phyloP scores from a whole-genome alignment of 495 filamentous ascomycete genomes.

The Niebla homalea region DNA sequence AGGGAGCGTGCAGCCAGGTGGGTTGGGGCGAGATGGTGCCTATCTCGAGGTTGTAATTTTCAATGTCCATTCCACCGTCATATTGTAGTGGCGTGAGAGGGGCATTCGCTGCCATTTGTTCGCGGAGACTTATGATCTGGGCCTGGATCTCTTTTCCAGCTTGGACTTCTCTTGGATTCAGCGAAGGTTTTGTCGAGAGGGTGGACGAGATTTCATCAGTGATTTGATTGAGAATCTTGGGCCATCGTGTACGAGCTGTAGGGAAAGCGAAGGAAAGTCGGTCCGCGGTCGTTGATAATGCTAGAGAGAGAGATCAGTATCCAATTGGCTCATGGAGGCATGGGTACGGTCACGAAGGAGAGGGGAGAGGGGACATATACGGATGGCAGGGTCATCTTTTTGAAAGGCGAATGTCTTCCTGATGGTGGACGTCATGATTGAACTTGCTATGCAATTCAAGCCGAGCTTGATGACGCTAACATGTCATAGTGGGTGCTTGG shows the following conservation, averaged over 20 bases:
- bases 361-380: not conserved
- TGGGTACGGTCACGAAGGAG: not conserved
- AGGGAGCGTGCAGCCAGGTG: slow-evolving; percentile 68
- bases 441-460: too few relatives aligned
- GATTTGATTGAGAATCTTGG: slow-evolving; percentile 7
- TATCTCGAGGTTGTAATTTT: slow-evolving; percentile 70
- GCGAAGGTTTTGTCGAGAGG: not conserved
- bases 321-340: too few relatives aligned
- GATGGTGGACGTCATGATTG: not conserved
- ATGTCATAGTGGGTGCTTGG: too few relatives aligned
- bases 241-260: slow-evolving; percentile 7
- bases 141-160: slow-evolving; percentile 3
- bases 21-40: slow-evolving; percentile 49
- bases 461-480: too few relatives aligned
- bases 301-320: not conserved
- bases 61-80: slow-evolving; percentile 66
- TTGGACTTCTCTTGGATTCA: not conserved
- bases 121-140: not conserved
- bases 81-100: slow-evolving; percentile 54
- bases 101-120: not conserved
- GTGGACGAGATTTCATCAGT: slow-evolving; percentile 4
- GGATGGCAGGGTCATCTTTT: not conserved
- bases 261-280: slow-evolving; percentile 6
- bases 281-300: slow-evolving; percentile 2
- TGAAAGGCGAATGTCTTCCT: not conserved